Evolutionary conservation across 2,329 filamentous ascomycete genomes (phyloP).

Genomic region (Arthrinium puccinioides): DNA sequence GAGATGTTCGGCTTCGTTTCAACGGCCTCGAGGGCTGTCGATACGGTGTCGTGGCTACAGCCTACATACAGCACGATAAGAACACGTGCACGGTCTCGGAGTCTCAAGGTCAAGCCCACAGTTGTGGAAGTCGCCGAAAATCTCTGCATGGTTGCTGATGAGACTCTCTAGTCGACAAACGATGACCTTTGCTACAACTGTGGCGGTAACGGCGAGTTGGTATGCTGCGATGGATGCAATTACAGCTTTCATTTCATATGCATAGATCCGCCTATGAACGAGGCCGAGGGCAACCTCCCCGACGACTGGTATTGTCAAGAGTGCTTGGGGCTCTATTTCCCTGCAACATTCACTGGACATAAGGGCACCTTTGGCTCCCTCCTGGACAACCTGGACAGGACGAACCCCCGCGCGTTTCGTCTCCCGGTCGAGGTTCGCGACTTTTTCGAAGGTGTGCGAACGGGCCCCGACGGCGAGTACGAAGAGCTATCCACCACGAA

Average conservation of each 20-base stretch:
- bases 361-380: conserved; percentile 55
- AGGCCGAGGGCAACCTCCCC: conserved; percentile 50
- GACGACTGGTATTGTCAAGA: conserved; percentile 83
- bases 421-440: conserved; percentile 66
- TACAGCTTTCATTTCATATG: conserved; percentile 78
- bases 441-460: conserved; percentile 73
- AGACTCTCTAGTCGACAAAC: too few species aligned
- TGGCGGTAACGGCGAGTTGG: conserved; percentile 71
- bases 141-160: too few species aligned
- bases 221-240: conserved; percentile 87
- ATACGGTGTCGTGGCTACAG: too few species aligned
- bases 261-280: conserved; percentile 65
- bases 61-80: too few species aligned
- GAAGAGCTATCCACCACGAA: conserved; percentile 52
- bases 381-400: conserved; percentile 57
- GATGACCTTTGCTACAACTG: conserved; percentile 88
- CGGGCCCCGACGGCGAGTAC: conserved; percentile 72
- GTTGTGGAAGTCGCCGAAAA: too few species aligned
- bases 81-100: too few species aligned
- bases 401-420: conserved; percentile 64
- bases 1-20: too few species aligned
- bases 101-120: too few species aligned
- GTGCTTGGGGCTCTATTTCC: conserved; percentile 48
- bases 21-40: too few species aligned
- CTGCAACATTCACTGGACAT: conserved; percentile 33